phyloP scores from a whole-genome alignment of 2,329 filamentous ascomycete species.

The Phialemonium atrogriseum region DNA sequence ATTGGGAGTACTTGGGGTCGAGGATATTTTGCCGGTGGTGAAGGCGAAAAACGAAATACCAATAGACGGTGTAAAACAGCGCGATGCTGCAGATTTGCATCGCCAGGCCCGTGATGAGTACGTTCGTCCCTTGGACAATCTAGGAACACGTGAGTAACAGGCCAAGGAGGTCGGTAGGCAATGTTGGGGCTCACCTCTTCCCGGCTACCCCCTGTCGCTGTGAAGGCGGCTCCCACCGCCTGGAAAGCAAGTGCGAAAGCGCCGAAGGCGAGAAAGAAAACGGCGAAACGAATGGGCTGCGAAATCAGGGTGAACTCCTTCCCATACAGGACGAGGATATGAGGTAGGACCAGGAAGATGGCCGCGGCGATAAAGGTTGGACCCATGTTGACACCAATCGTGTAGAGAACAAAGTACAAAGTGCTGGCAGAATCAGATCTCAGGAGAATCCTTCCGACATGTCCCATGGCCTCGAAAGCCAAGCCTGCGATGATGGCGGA shows the following conservation, averaged over 20 bases:
- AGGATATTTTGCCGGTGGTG: slow-evolving; percentile 26
- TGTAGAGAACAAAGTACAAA: slow-evolving; percentile 32
- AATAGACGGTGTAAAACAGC: slow-evolving; percentile 28
- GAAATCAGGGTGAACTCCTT: slow-evolving; percentile 26
- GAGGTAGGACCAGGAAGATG: slow-evolving; percentile 36
- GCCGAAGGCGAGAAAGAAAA: slow-evolving; percentile 25
- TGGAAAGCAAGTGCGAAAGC: slow-evolving; percentile 25
- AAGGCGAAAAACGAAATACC: slow-evolving; percentile 31
- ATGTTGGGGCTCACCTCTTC: slow-evolving; percentile 23
- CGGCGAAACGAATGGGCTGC: slow-evolving; percentile 23
- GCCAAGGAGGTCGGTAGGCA: background rate
- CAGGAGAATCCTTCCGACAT: slow-evolving; percentile 36
- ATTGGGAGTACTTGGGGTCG: slow-evolving; percentile 26
- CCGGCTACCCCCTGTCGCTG: slow-evolving; percentile 23
- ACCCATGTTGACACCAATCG: slow-evolving; percentile 38
- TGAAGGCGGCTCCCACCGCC: slow-evolving; percentile 29
- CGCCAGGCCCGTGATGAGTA: slow-evolving; percentile 35
- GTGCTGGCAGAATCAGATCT: slow-evolving; percentile 22
- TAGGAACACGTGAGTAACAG: slow-evolving; percentile 10
- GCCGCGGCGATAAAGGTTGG: slow-evolving; percentile 36
- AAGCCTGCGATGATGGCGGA: slow-evolving; percentile 30
- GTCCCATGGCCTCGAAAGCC: slow-evolving; percentile 35
- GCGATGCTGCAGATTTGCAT: slow-evolving; percentile 33
- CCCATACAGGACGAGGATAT: slow-evolving; percentile 38
- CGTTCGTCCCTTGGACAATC: slow-evolving; percentile 23